A percentile compares a stretch with the other conserved stretches of the same genome.
Conservation (phyloP, 192 early-diverging fungal genomes). For the Geranomyces variabilis region DNA sequence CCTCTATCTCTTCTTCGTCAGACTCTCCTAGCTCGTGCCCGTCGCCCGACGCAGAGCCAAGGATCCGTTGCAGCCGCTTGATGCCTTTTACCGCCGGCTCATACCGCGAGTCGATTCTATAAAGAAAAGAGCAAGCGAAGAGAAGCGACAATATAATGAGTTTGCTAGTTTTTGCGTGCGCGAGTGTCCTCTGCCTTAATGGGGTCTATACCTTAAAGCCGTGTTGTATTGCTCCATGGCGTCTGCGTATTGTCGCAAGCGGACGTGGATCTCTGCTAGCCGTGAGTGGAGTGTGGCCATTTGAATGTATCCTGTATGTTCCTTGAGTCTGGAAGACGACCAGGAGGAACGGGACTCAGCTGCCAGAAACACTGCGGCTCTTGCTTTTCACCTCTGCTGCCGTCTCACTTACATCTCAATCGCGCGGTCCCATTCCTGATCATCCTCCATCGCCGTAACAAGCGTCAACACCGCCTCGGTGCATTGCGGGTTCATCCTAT, state of each 20-base stretch:
- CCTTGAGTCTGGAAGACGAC: conserved; percentile 3
- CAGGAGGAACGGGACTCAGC: too few species aligned
- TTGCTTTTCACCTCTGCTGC: neutral
- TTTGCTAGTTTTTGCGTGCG: neutral
- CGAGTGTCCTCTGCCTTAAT: too few species aligned
- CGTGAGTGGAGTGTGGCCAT: conserved; percentile 12
- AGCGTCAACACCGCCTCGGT: conserved; percentile 17
- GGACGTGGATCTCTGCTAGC: conserved; percentile 11
- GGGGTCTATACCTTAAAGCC: neutral
- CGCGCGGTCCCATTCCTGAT: neutral
- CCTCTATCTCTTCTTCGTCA: neutral
- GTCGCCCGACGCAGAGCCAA: neutral
- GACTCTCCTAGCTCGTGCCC: neutral
- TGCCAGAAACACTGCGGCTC: neutral
- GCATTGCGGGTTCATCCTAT: conserved; percentile 4
- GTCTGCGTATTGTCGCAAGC: neutral
- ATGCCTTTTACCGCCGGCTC: conserved; percentile 6
- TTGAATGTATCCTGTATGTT: conserved; percentile 14
- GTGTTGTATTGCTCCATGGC: conserved; percentile 21
- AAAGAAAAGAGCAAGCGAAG: neutral
- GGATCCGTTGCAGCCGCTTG: conserved; percentile 3
- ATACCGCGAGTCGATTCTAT: conserved; percentile 15
- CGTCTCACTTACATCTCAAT: neutral
- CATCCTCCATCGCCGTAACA: conserved; percentile 12
- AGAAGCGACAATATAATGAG: neutral